phyloP scores from a whole-genome alignment of 352 stramenopile species.

The Phytophthora idaei region DNA sequence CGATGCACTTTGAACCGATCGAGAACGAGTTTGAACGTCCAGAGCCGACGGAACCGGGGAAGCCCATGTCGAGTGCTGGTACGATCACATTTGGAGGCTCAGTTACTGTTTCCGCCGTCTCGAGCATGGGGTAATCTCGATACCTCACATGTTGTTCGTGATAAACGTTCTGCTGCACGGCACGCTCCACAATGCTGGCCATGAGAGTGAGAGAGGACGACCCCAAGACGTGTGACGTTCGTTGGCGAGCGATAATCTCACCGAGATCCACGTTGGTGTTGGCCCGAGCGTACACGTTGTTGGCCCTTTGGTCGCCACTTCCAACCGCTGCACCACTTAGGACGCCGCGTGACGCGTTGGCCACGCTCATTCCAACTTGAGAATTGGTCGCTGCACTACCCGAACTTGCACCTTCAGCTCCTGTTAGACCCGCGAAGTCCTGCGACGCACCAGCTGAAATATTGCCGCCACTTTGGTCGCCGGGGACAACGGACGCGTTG shows the following conservation, averaged over 20 bases:
- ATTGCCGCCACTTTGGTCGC: slow-evolving; percentile 51
- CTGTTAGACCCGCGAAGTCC: slow-evolving; percentile 32
- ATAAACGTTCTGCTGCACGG: slow-evolving; percentile 90
- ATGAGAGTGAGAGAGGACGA: slow-evolving; percentile 65
- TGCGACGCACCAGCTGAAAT: slow-evolving; percentile 62
- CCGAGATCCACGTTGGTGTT: slow-evolving; percentile 81
- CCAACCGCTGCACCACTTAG: slow-evolving; percentile 43
- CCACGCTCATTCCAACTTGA: slow-evolving; percentile 50
- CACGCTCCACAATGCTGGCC: slow-evolving; percentile 78
- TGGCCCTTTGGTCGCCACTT: slow-evolving; percentile 52
- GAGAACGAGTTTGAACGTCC: slow-evolving; percentile 3
- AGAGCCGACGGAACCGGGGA: slow-evolving; percentile 16
- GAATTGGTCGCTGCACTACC: slow-evolving; percentile 45
- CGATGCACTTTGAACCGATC: slow-evolving; percentile 5
- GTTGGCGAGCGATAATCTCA: slow-evolving; percentile 71
- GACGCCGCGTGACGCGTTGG: slow-evolving; percentile 48
- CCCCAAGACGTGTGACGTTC: slow-evolving; percentile 64
- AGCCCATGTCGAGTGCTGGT: slow-evolving; percentile 20
- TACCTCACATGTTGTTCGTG: slow-evolving; percentile 86
- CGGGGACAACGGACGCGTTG: slow-evolving; percentile 47
- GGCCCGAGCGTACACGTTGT: slow-evolving; percentile 62
- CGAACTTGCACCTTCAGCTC: slow-evolving; percentile 33
- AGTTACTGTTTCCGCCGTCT: slow-evolving; percentile 13
- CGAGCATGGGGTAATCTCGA: slow-evolving; percentile 70
- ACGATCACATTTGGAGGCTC: slow-evolving; percentile 12